Evolutionary conservation across 805 yeast species (phyloP).

Genomic region (Wickerhamiella australiensis): DNA sequence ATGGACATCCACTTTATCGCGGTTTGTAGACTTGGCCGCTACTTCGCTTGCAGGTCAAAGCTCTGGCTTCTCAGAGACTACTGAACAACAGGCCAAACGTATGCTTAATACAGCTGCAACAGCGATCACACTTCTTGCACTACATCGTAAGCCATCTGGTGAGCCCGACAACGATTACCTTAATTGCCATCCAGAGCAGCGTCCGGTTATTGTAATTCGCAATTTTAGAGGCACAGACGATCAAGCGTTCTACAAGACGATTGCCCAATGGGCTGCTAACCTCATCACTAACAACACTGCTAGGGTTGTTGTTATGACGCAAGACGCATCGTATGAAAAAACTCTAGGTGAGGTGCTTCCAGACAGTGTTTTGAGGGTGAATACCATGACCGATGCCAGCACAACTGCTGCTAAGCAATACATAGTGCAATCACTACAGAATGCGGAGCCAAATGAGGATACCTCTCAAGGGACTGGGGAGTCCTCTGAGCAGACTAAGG

Average conservation of each 20-base stretch:
- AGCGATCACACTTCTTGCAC: constrained; percentile 59
- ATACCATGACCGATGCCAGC: constrained; percentile 73
- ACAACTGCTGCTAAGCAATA: constrained; percentile 55
- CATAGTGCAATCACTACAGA: constrained; percentile 31
- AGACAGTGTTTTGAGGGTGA: constrained; percentile 68
- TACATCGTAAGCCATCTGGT: constrained; percentile 25
- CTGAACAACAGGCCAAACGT: constrained; percentile 25
- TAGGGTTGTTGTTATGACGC: constrained; percentile 78
- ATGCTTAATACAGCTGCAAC: constrained; percentile 27
- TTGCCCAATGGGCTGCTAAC: constrained; percentile 83
- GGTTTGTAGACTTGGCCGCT: constrained; percentile 69
- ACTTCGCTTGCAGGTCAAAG: constrained; percentile 83
- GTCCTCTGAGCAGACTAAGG: background rate
- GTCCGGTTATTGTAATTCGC: constrained; percentile 19
- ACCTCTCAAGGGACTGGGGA: background rate
- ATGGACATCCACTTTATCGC: constrained; percentile 73
- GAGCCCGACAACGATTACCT: constrained; percentile 16
- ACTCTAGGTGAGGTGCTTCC: constrained; percentile 64
- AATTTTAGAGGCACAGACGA: constrained; percentile 22
- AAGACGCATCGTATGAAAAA: constrained; percentile 68
- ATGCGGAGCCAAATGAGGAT: background rate
- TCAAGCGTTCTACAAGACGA: constrained; percentile 41
- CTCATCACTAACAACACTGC: constrained; percentile 69
- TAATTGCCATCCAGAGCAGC: constrained; percentile 16
- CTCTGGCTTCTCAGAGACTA: constrained; percentile 24